phyloP scores from a whole-genome alignment of 768 basidiomycete species.

The Saitozyma podzolica region DNA sequence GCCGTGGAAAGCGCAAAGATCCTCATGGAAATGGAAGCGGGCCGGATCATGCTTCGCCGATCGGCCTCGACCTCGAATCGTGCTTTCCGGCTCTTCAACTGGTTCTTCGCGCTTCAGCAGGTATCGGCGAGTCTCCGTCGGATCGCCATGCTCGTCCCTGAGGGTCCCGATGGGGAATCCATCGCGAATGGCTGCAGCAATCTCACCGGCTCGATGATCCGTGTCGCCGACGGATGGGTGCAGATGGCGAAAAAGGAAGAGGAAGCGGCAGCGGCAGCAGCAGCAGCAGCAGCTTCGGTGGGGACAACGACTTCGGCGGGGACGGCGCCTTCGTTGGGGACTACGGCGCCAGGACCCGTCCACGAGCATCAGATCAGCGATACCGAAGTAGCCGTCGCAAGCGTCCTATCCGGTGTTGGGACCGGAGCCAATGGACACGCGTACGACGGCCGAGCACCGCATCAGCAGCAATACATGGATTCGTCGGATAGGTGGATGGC shows the following conservation, averaged over 20 bases:
- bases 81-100: conserved; percentile 12
- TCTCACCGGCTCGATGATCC: conserved; percentile 37
- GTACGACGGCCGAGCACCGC: neutral
- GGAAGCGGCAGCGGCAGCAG: too few relatives aligned
- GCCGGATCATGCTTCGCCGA: conserved; percentile 16
- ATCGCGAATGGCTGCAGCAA: conserved; percentile 40
- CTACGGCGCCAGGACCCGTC: too few relatives aligned
- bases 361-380: too few relatives aligned
- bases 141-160: conserved; percentile 10
- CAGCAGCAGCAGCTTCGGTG: too few relatives aligned
- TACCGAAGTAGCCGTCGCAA: too few relatives aligned
- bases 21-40: conserved; percentile 42
- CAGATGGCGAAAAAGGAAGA: neutral
- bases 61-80: conserved; percentile 4
- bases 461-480: conserved; percentile 38
- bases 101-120: conserved; percentile 21
- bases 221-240: conserved; percentile 34
- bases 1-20: conserved; percentile 36
- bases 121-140: conserved; percentile 8
- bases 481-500: conserved; percentile 44
- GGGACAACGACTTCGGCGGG: too few relatives aligned
- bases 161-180: conserved; percentile 13
- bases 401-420: neutral
- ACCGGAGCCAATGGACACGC: conserved; percentile 3
- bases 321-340: too few relatives aligned